phyloP scores from a whole-genome alignment of 208 protist genomes.

The Trypanosoma grayi region DNA sequence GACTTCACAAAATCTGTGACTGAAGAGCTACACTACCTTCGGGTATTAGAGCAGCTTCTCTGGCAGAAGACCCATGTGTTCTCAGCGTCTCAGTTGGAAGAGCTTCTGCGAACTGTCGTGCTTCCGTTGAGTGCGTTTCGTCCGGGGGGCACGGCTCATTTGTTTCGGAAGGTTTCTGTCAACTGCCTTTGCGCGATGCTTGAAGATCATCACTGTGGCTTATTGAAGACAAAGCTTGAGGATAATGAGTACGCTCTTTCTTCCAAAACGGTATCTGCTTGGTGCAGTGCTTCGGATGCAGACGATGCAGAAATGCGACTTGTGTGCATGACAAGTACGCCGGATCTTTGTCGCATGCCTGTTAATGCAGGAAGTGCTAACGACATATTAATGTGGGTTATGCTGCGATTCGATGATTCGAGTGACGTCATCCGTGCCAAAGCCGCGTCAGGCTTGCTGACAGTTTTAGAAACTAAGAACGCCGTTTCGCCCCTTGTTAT shows the following conservation, averaged over 20 bases:
- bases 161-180: conserved; percentile 87
- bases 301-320: conserved; percentile 88
- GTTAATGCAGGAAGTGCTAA: conserved; percentile 52
- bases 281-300: conserved; percentile 75
- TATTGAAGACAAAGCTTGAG: conserved; percentile 25
- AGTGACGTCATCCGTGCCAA: conserved; percentile 63
- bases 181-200: conserved; percentile 72
- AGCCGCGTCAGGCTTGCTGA: conserved; percentile 38
- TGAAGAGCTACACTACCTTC: conserved; percentile 74
- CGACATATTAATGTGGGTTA: conserved; percentile 69
- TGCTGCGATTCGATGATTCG: conserved; percentile 82
- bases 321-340: conserved; percentile 57
- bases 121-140: conserved; percentile 64
- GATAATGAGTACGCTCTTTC: conserved; percentile 40
- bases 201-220: conserved; percentile 22
- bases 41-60: conserved; percentile 70
- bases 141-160: conserved; percentile 56
- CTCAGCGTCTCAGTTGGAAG: conserved; percentile 33
- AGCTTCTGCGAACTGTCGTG: conserved; percentile 66
- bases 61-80: conserved; percentile 41
- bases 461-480: conserved; percentile 23
- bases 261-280: conserved; percentile 47
- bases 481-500: conserved; percentile 31
- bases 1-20: conserved; percentile 70
- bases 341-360: conserved; percentile 49